A percentile compares a stretch with the other conserved stretches of the same genome.
Evolutionary conservation across 345 rosid genomes (phyloP).

Genomic region (Eucalyptus erythrocorys): DNA sequence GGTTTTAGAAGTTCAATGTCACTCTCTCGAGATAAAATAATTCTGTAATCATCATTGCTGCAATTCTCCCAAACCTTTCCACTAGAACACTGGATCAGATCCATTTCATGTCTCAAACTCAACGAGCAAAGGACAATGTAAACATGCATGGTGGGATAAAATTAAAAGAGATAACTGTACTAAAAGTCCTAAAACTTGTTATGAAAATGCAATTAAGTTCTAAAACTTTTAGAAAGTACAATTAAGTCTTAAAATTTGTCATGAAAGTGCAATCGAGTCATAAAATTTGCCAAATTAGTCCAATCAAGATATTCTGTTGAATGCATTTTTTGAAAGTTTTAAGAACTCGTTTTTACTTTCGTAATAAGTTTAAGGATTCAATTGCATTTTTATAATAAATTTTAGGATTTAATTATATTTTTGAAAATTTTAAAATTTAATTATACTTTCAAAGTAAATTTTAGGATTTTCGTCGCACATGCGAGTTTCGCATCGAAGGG

Average conservation of each 20-base stretch:
- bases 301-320: too few species aligned
- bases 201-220: too few species aligned
- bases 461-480: too few species aligned
- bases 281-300: too few species aligned
- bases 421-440: too few species aligned
- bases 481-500: neutral
- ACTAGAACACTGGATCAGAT: neutral
- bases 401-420: too few species aligned
- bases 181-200: fast-evolving
- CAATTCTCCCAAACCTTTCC: neutral
- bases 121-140: neutral
- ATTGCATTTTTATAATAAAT: too few species aligned
- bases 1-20: neutral
- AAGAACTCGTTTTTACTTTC: too few species aligned
- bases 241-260: fast-evolving
- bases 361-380: too few species aligned
- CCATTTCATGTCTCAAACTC: neutral
- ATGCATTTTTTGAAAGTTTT: too few species aligned
- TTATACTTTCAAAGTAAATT: too few species aligned
- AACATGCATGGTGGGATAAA: neutral
- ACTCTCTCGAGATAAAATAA: neutral
- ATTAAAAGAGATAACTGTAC: neutral
- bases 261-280: fast-evolving
- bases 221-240: too few species aligned
- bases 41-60: neutral